phyloP scores from a whole-genome alignment of 495 filamentous ascomycete species.

The Penicillium malachiteum region DNA sequence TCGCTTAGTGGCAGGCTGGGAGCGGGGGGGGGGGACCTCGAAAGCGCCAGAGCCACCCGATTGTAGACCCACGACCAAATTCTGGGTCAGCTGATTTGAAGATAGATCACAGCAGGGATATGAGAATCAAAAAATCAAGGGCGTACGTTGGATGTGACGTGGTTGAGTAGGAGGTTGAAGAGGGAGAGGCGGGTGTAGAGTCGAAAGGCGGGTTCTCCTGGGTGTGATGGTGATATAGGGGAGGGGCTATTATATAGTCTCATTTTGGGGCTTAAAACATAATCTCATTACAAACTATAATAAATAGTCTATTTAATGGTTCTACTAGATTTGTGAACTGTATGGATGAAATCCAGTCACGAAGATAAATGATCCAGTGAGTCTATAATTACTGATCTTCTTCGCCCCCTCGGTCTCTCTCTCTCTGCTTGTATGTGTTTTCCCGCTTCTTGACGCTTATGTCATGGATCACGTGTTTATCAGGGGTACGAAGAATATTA shows the following conservation, averaged over 20 bases:
- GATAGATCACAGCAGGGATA: neutral
- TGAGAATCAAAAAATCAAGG: neutral
- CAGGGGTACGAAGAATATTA: neutral
- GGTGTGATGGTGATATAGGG: slow-evolving; percentile 30
- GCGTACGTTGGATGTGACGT: neutral
- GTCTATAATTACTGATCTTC: too few species aligned
- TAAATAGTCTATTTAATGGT: too few species aligned
- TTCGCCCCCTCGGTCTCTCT: too few species aligned
- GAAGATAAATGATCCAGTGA: too few species aligned
- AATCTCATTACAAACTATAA: too few species aligned
- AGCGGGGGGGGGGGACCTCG: slow-evolving; percentile 28
- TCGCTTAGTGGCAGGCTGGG: slow-evolving; percentile 47
- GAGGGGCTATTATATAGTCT: neutral
- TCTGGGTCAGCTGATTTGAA: slow-evolving; percentile 1
- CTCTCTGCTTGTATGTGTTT: slow-evolving; percentile 26
- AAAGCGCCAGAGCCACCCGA: slow-evolving; percentile 24
- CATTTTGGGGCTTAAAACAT: neutral
- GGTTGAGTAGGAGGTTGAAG: slow-evolving; percentile 8
- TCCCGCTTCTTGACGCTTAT: slow-evolving; percentile 27
- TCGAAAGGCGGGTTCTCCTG: slow-evolving; percentile 33
- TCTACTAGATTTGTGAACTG: too few species aligned
- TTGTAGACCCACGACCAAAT: slow-evolving; percentile 15
- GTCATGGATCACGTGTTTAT: slow-evolving; percentile 20
- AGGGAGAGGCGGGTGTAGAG: slow-evolving; percentile 20
- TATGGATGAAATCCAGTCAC: too few species aligned